phyloP scores from a whole-genome alignment of 345 rosid genomes.

The Heritiera fomes region DNA sequence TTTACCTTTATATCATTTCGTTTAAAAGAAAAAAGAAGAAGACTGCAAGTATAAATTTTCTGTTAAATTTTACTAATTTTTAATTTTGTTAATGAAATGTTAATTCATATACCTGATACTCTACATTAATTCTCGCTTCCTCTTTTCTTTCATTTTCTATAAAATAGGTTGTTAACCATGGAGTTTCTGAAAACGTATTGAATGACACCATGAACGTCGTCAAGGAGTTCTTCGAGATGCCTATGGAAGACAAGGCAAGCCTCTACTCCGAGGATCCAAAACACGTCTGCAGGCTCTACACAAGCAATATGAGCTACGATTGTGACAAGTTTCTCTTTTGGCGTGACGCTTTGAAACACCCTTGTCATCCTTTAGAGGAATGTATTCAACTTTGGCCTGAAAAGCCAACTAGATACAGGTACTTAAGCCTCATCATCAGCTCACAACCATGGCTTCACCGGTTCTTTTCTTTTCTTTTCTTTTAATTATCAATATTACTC shows the following conservation, averaged over 20 bases:
- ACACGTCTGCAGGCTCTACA: constrained; percentile 18
- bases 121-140: not conserved
- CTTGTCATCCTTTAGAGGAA: constrained; percentile 23
- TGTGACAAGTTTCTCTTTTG: constrained; percentile 18
- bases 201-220: constrained; percentile 21
- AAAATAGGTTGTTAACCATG: constrained; percentile 27
- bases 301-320: constrained; percentile 7
- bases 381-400: constrained; percentile 23
- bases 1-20: not conserved
- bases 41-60: too few species aligned
- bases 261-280: constrained; percentile 6
- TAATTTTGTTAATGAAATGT: too few species aligned
- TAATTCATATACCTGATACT: not conserved
- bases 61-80: too few species aligned
- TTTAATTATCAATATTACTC: not conserved
- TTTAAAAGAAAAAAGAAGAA: too few species aligned
- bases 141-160: not conserved
- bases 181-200: constrained; percentile 6
- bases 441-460: not conserved
- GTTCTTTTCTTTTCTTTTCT: not conserved
- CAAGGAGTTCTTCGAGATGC: constrained; percentile 26
- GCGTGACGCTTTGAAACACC: constrained; percentile 24
- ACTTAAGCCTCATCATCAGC: not conserved
- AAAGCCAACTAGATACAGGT: constrained; percentile 26
- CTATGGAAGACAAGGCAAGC: constrained; percentile 23